Base-by-base conservation (phyloP, 495 filamentous ascomycete genomes). In the Annulohypoxylon bovei region DNA sequence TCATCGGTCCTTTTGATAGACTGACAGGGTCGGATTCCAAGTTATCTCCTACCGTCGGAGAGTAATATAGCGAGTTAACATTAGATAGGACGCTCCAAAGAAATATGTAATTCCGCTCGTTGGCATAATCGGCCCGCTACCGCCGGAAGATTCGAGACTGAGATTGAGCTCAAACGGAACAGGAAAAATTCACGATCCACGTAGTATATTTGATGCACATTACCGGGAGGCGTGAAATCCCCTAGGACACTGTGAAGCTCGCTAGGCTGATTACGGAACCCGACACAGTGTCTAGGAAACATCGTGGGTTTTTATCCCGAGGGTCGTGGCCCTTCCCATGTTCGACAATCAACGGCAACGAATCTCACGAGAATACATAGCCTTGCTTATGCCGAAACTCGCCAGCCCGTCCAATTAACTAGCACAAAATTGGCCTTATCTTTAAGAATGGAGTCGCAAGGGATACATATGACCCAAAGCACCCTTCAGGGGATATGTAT, bases 41-140 rank as follows among this genome's bases (percentile, higher is more conserved):
- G 16, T 55, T 54, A 35, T 42, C 64, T 54, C 46, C 30, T 64
- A 60, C 32, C 20, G 53, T 71, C 69, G 57, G 58, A 35, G 53
- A 20, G 8, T 55, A 40, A 65, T 68, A n/a, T 35, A 61, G 59
- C 63, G 63, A 68, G 59, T 56, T 63, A 62, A 27, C 37, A 63
- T 67, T 3, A 67, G 57, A 67, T 65, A 68, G 64, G 63, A 40
- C 64, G 37, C 4, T 62, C 52, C 40, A 53, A 16, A 40, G 27
- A 52, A 60, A 54, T 42, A n/a, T n/a, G n/a, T n/a, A 68, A 65
- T 61, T 64, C 55, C 53, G 53, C 30, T 49, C 27, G 40, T 54
- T 65, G 25, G 32, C 25, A 72, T 62, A 72, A 72, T 72, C 60
- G 65, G 70, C 35, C 70, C 70, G 65, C 56, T 23, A 65, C 18